These are phyloP conservation scores for Tuber umbilicatum DNA, from an alignment of 495 filamentous ascomycete species.

Conservation along the genomic window DNA sequence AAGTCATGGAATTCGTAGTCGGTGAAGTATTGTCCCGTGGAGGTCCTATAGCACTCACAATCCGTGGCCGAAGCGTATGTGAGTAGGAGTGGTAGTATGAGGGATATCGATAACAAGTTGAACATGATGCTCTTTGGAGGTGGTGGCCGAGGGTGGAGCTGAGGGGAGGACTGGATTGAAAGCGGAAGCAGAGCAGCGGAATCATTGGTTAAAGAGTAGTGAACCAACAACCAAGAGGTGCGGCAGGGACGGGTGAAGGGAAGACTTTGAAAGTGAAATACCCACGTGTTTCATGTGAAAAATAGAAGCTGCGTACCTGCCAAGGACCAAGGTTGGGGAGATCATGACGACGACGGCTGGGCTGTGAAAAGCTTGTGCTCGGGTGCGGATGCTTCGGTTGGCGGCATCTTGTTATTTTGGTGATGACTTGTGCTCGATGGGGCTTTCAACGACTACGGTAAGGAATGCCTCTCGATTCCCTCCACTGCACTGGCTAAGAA, in stretches of 20 bases:
- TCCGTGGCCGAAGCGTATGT: not conserved
- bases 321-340: not conserved
- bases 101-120: not conserved
- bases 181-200: not conserved
- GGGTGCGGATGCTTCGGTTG: not conserved
- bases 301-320: not conserved
- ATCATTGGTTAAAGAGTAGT: not conserved
- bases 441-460: not conserved
- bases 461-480: too few relatives aligned
- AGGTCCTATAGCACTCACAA: conserved; percentile 37
- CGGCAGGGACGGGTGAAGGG: not conserved
- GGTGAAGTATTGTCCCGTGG: conserved; percentile 21
- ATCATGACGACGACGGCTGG: not conserved
- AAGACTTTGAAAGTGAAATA: not conserved
- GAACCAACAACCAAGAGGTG: not conserved
- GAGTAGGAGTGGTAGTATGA: not conserved
- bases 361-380: conserved; percentile 1
- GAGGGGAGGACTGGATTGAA: not conserved
- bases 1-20: conserved; percentile 33
- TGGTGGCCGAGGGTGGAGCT: not conserved
- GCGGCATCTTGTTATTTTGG: not conserved
- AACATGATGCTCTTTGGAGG: not conserved
- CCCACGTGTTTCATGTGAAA: not conserved
- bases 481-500: too few relatives aligned
- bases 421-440: not conserved